Evolutionary conservation across 176 grass and related monocot genomes (phyloP), one percentile per base, ranked within the genome.

Genomic region (Secale cereale): DNA sequence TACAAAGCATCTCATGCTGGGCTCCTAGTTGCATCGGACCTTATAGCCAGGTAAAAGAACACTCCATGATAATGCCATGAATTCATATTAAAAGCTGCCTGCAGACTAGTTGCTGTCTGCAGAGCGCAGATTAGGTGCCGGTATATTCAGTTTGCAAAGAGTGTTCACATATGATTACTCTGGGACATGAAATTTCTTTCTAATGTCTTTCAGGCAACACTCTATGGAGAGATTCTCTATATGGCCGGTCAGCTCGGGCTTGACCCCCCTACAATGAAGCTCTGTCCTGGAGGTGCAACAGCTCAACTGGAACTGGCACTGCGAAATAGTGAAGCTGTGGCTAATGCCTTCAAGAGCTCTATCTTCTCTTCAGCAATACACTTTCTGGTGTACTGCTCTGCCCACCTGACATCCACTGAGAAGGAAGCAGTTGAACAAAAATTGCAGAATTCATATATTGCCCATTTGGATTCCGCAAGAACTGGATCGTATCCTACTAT

Each of bases 1-100:
- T 98, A 70, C 96, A 98, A 78, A 98, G 96, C 91, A 90, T 98
- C 83, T 98, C 96, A 56, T 98, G 92, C 81, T 98, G 96, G 96
- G 96, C 96, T 27, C 96, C 96, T 87, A 98, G 96, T 86, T 98
- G 96, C 90, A 98, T 98, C 1, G 96, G 96, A 79, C 96, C 96
- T 71, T 98, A 98, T 64, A 98, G 93, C 85, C 96, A 98, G 93
- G 96, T 95, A 76, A 75, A 65, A 77, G 37, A 86, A 19, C 5
- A 78, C 57, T 8, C 13, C 1, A 45, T 65, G 23, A 31, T 22
- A 56, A 64, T 78, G 11, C 25, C 48, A 77, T 62, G 63, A 56
- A 52, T 76, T 41, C 39, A 77, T 70, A 20, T 56, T 81, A 26
- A 52, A 72, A 56, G 20, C n/a, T 77, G 15, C 60, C 7, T 63